These are phyloP conservation scores for Fusarium begoniae DNA, from an alignment of 2,329 filamentous ascomycete species.

Conservation along the genomic window DNA sequence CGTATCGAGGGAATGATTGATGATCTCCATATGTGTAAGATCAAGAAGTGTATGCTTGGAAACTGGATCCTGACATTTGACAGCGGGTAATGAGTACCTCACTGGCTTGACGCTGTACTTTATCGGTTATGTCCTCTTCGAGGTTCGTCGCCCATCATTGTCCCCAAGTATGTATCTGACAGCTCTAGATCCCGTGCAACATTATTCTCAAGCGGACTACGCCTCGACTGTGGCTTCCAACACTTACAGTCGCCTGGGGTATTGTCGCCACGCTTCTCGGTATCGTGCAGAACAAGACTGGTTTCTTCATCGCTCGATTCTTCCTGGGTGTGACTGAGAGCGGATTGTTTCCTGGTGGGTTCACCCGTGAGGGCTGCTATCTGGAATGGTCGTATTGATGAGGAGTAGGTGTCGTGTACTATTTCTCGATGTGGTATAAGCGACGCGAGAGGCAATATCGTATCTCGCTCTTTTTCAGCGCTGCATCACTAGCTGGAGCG, in stretches of 20 bases:
- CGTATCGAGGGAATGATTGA: constrained; percentile 63
- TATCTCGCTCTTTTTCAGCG: constrained; percentile 65
- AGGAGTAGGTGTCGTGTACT: constrained; percentile 52
- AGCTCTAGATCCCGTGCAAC: constrained; percentile 64
- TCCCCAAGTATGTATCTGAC: not conserved
- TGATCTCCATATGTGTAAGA: constrained; percentile 63
- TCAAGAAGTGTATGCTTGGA: rapidly evolving
- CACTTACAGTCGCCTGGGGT: constrained; percentile 65
- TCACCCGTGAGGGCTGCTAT: no score
- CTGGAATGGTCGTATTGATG: no score
- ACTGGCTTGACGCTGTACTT: constrained; percentile 75
- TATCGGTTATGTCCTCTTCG: constrained; percentile 66
- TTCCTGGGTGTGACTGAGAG: constrained; percentile 65
- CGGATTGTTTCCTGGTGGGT: constrained; percentile 51
- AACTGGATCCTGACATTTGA: not conserved
- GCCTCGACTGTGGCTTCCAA: constrained; percentile 65
- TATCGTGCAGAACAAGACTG: constrained; percentile 58
- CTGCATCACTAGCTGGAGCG: constrained; percentile 63
- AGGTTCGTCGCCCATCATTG: constrained; percentile 45
- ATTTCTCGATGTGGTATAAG: constrained; percentile 66
- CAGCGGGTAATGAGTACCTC: constrained; percentile 69
- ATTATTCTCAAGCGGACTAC: constrained; percentile 69
- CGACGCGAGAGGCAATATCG: constrained; percentile 63
- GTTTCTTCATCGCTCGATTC: constrained; percentile 63
- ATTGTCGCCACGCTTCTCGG: constrained; percentile 62